Evolutionary conservation across 345 rosid genomes (phyloP), one percentile per base, ranked within the genome.

Genomic region (Hibiscus trionum): DNA sequence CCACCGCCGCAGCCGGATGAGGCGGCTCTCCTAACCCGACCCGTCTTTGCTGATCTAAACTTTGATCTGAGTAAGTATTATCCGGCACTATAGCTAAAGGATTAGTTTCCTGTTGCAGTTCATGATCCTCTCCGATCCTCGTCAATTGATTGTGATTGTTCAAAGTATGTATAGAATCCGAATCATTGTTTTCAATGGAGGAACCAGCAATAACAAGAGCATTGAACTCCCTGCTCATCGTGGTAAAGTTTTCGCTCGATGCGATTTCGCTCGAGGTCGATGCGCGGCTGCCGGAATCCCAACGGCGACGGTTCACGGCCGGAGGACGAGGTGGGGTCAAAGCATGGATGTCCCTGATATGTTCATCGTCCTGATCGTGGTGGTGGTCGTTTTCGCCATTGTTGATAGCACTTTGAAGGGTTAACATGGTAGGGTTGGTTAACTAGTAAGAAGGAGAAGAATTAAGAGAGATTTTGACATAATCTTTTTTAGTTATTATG

Each of bases 201-300:
- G 97, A 87, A 5, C 97, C 97, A 1, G 97, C 97, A 35, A 95
- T 77, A 46, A 95, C 99, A n/a, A 95, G 79, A 50, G 97, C 97
- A 85, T 83, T 95, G 86, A 95, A 95, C 35, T 95, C 99, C 70
- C 96, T 79, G 74, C 99, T 92, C 72, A 95, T 88, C 86, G 87
- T 81, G 47, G 97, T 88, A 82, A 95, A 95, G 78, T 92, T 91
- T 82, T 92, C 99, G 44, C 84, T 81, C 10, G 88, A 64, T 31
- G 80, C 79, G 7, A 75, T 84, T 72, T 80, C 93, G 31, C 88
- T 69, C 15, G 88, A 77, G 26, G 84, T 72, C 0, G 93, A 85
- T 46, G 66, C 77, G 21, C 69, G 81, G 85, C 86, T 82, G 63
- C 82, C 70, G 3, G 82, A 79, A 37, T 85, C 93, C 91, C 89